Conservation (phyloP, 2,329 filamentous ascomycete species). For the Sporothrix dimorphospora region DNA sequence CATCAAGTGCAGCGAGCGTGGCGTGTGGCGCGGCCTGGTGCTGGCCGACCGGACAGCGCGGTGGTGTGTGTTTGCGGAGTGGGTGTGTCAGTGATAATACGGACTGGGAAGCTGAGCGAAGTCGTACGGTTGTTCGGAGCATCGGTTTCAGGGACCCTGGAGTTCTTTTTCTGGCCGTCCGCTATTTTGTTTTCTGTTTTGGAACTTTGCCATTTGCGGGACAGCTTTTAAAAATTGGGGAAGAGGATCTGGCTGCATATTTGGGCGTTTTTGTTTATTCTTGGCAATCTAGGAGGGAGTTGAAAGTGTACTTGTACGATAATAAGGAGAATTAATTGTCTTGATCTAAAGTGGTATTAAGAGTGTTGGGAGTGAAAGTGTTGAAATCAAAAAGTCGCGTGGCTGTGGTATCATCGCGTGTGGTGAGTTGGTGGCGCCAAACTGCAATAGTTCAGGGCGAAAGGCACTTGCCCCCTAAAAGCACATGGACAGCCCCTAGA, state of each 20-base stretch:
- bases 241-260: conserved; percentile 24
- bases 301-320: not conserved
- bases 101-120: not conserved
- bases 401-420: not conserved
- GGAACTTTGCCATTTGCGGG: not conserved
- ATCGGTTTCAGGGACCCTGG: not conserved
- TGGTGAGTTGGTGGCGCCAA: not conserved
- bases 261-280: conserved; percentile 22
- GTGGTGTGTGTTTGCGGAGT: conserved; percentile 93
- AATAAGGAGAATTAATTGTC: not conserved
- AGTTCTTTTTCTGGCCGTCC: not conserved
- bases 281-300: not conserved
- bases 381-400: conserved; percentile 1
- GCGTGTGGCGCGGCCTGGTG: conserved; percentile 79
- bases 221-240: not conserved
- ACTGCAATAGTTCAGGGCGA: not conserved
- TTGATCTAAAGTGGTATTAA: conserved; percentile 3
- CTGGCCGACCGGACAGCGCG: conserved; percentile 80
- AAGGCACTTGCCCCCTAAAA: not conserved
- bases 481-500: not conserved
- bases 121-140: not conserved
- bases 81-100: conserved; percentile 58
- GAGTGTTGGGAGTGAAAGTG: not conserved
- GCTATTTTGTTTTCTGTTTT: not conserved
- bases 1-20: conserved; percentile 84